Evolutionary conservation across 345 rosid genomes (phyloP), one percentile per base, ranked within the genome.

Genomic region (Raphanus raphanistrum): DNA sequence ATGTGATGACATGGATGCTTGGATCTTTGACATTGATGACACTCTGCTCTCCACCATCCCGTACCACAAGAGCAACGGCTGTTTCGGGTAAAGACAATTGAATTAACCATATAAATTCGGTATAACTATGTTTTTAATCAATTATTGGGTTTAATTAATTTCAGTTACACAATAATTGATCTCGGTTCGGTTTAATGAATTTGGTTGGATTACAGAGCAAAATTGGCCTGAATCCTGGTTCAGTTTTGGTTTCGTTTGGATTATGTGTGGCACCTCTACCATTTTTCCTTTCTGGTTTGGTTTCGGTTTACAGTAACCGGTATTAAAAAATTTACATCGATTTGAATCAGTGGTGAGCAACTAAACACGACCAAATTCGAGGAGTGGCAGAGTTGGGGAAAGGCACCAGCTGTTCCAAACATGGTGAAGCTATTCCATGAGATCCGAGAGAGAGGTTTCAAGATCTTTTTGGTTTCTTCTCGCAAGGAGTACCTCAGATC

Each of bases 11-110:
- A 87, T 88, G 82, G 97, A 89, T 80, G 91, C 90, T 58, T 91
- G 94, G 97, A 81, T 89, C 72, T 90, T 88, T 67, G 91, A 90
- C 62, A 79, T 90, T 29, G 95, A 90, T 63, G 92, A 90, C 28
- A 90, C 95, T 6, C 88, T 90, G n/a, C 82, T 90, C 36, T 90
- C 96, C 6, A 90, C 93, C 81, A 76, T 90, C 35, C 93, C 96
- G 80, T 90, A 83, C 82, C 87, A 76, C 87, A 85, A 90, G 84
- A 84, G 81, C 74, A 82, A 86, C 63, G 86, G 85, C 28, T 84
- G 76, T 25, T 90, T 85, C 57, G 93, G 91, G 93, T 89, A 87
- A 87, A 68, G 65, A 77, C 17, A n/a, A 21, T 17, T 75, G 2
- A 41, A 6, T 48, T 25, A 4, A 31, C 10, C 21, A 0, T 55